These are phyloP conservation scores for Lagerstroemia speciosa DNA, from an alignment of 345 rosid species.

Conservation along the genomic window DNA sequence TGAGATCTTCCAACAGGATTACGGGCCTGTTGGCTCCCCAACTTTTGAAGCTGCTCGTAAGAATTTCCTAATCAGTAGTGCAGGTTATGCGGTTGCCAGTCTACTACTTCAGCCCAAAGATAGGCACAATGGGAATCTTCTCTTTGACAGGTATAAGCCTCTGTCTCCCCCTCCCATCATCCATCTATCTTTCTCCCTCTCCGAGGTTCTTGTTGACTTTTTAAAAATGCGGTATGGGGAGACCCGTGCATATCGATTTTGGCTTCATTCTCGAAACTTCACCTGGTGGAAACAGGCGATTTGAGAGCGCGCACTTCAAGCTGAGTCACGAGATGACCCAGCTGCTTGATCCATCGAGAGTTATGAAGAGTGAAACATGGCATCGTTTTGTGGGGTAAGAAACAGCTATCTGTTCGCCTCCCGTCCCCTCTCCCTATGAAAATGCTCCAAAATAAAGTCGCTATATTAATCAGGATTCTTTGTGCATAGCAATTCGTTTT, in stretches of 20 bases:
- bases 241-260: slow-evolving; percentile 97
- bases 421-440: neutral
- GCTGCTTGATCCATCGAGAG: slow-evolving; percentile 78
- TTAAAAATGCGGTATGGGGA: slow-evolving; percentile 48
- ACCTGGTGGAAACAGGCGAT: slow-evolving; percentile 94
- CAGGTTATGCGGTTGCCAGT: slow-evolving; percentile 98
- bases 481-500: neutral
- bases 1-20: slow-evolving; percentile 97
- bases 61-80: slow-evolving; percentile 92
- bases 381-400: slow-evolving; percentile 63
- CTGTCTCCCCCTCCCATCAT: too few species aligned
- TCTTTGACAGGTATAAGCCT: slow-evolving; percentile 64
- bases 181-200: neutral
- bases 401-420: neutral
- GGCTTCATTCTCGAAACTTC: slow-evolving; percentile 95
- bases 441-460: neutral
- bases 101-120: slow-evolving; percentile 97
- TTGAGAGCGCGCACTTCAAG: slow-evolving; percentile 97
- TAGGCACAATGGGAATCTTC: slow-evolving; percentile 98
- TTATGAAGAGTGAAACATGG: slow-evolving; percentile 94
- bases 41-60: slow-evolving; percentile 87
- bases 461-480: too few species aligned
- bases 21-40: slow-evolving; percentile 87
- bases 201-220: neutral
- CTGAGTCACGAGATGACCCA: slow-evolving; percentile 99